These are phyloP conservation scores for Solanum hybrid DNA, from an alignment of 305 asterid genomes.

Conservation along the genomic window DNA sequence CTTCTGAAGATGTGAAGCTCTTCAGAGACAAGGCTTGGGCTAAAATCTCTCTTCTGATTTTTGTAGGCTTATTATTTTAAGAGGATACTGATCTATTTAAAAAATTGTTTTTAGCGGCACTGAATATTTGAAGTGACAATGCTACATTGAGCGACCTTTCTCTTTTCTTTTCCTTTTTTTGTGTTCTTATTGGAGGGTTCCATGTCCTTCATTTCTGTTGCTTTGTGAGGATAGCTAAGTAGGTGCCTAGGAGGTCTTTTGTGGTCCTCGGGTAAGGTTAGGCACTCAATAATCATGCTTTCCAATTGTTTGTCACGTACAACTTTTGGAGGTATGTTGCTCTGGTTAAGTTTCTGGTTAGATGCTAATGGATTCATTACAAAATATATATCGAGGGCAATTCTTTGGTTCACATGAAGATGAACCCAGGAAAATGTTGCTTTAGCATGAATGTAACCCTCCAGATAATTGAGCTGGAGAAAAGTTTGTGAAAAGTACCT, in stretches of 20 bases:
- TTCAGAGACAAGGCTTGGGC: neutral
- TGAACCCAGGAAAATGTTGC: neutral
- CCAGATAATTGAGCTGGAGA: neutral
- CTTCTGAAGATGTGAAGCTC: neutral
- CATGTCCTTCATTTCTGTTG: neutral
- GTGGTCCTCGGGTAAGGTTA: neutral
- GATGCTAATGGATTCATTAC: constrained; percentile 3
- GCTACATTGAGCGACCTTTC: neutral
- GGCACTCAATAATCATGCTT: neutral
- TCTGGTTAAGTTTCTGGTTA: neutral
- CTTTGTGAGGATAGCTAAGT: neutral
- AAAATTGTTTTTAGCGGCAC: neutral
- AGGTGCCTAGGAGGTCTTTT: neutral
- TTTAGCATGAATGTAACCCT: neutral
- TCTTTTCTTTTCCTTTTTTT: neutral
- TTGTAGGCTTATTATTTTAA: neutral
- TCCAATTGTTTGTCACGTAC: neutral
- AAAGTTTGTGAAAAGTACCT: neutral
- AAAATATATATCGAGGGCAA: neutral
- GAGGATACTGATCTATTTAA: neutral
- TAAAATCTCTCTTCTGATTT: neutral
- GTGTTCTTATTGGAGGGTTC: neutral
- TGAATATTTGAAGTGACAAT: neutral
- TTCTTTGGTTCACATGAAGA: neutral
- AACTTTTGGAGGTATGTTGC: neutral